Evolutionary conservation across 345 rosid genomes (phyloP).

Genomic region (Populus pruinosa): DNA sequence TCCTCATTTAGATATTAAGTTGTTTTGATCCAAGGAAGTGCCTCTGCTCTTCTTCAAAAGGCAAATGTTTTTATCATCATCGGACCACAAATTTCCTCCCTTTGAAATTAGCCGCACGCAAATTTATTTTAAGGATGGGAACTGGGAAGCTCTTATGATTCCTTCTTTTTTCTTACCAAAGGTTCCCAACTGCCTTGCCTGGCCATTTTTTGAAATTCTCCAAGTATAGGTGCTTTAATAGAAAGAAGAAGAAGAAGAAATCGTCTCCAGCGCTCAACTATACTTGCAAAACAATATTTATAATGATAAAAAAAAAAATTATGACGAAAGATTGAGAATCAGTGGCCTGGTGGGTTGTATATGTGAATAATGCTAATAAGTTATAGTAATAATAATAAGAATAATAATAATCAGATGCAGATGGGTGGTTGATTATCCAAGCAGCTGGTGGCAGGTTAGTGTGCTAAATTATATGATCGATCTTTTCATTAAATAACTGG

Average conservation of each 20-base stretch:
- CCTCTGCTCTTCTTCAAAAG: neutral
- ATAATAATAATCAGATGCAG: too few species aligned
- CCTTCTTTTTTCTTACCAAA: neutral
- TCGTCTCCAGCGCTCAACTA: too few species aligned
- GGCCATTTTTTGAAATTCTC: neutral
- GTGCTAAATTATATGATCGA: neutral
- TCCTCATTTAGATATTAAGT: neutral
- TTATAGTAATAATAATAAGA: too few species aligned
- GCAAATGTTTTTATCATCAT: neutral
- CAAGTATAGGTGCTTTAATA: neutral
- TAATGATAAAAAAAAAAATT: too few species aligned
- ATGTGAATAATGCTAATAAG: neutral
- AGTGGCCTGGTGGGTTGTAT: too few species aligned
- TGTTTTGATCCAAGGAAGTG: neutral
- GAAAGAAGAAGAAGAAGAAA: too few species aligned
- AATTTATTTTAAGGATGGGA: neutral
- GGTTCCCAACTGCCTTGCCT: neutral
- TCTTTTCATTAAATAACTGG: neutral
- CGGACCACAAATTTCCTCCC: neutral
- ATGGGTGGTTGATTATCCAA: neutral
- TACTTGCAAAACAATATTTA: too few species aligned
- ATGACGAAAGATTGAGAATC: too few species aligned
- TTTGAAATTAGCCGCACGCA: neutral
- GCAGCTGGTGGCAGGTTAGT: neutral
- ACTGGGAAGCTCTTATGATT: neutral